A percentile compares a stretch with the other conserved stretches of the same genome.
Conservation (phyloP, 352 stramenopile species). For the Peronospora tabacina region DNA sequence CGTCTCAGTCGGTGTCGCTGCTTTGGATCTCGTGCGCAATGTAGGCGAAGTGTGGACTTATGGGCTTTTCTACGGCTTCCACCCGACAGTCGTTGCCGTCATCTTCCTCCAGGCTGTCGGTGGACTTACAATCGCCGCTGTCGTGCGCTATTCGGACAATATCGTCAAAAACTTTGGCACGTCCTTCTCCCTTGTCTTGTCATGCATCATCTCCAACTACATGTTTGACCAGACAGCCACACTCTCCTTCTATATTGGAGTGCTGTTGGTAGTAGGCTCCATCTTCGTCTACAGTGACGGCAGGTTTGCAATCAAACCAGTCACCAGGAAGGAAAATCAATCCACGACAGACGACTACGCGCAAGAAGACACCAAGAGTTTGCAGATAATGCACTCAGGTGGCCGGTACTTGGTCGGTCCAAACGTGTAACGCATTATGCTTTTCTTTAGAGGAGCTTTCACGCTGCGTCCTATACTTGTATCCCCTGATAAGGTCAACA, state of each 20-base stretch:
- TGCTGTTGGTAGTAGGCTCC: conserved; percentile 65
- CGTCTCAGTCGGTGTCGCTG: conserved; percentile 69
- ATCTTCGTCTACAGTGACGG: conserved; percentile 85
- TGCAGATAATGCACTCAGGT: conserved; percentile 22
- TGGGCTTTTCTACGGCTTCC: conserved; percentile 80
- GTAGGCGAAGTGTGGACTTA: conserved; percentile 45
- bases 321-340: conserved; percentile 23
- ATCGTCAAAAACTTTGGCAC: conserved; percentile 88
- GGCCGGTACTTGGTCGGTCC: conserved; percentile 37
- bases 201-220: conserved; percentile 86
- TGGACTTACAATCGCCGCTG: conserved; percentile 75
- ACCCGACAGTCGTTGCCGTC: conserved; percentile 59
- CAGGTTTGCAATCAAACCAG: conserved; percentile 51
- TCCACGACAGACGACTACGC: conserved; percentile 27
- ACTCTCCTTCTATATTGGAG: conserved; percentile 69
- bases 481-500: conserved; percentile 6
- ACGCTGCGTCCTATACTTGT: conserved; percentile 17
- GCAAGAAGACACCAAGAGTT: conserved; percentile 42
- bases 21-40: conserved; percentile 66
- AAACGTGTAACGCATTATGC: conserved; percentile 31
- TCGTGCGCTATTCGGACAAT: conserved; percentile 87
- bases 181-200: conserved; percentile 83
- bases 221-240: conserved; percentile 73
- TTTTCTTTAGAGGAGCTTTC: conserved; percentile 17
- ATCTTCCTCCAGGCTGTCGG: conserved; percentile 80